phyloP scores from a whole-genome alignment of 2,329 filamentous ascomycete genomes.

The Harringtonia aguacate region DNA sequence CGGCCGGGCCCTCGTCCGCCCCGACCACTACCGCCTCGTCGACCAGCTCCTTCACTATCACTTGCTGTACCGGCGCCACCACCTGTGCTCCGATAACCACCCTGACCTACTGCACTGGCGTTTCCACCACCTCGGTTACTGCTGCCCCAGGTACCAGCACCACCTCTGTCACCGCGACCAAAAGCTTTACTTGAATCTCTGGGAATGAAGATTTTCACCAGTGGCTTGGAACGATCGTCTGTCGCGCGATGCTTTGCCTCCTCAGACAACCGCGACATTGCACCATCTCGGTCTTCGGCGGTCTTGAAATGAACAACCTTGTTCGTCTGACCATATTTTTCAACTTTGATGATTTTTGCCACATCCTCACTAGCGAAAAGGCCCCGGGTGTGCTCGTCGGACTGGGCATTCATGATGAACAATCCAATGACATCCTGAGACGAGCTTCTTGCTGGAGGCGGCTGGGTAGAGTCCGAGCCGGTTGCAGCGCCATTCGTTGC shows the following conservation, averaged over 20 bases:
- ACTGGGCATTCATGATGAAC: conserved; percentile 80
- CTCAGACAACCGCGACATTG: conserved; percentile 62
- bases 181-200: conserved; percentile 34
- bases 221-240: conserved; percentile 66
- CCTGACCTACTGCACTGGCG: conserved; percentile 36
- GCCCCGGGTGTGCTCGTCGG: conserved; percentile 70
- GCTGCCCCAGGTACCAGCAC: conserved; percentile 56
- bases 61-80: conserved; percentile 71
- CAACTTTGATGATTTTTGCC: conserved; percentile 66
- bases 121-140: conserved; percentile 52
- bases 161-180: conserved; percentile 47
- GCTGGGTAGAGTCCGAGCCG: conserved; percentile 40
- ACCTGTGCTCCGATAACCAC: conserved; percentile 76
- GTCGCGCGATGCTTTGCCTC: conserved; percentile 65
- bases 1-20: conserved; percentile 36
- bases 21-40: conserved; percentile 45
- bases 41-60: conserved; percentile 47
- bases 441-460: conserved; percentile 47
- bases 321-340: conserved; percentile 69
- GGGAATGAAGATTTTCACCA: conserved; percentile 66
- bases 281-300: conserved; percentile 67
- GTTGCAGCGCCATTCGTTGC: conserved; percentile 42
- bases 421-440: conserved; percentile 67
- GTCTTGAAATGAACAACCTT: conserved; percentile 81
- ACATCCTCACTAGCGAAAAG: conserved; percentile 78